Base-by-base conservation (phyloP, 768 basidiomycete genomes). In the Auricularia sp. region DNA sequence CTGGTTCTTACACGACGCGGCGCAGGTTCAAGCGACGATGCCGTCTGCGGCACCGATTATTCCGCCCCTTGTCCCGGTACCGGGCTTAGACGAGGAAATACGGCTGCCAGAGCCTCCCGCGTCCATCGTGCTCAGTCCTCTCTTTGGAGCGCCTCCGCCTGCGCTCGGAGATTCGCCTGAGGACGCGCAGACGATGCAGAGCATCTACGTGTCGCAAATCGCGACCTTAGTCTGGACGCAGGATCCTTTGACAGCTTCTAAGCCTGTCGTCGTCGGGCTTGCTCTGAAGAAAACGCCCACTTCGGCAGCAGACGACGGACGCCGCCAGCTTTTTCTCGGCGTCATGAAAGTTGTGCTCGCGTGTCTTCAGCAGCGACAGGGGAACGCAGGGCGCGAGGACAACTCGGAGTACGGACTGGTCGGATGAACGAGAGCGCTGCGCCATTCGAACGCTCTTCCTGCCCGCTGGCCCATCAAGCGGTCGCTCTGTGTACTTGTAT, bases 171-270 rank as follows among this genome's bases (percentile, higher is more conserved):
- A 88, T 2, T 81, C 87, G 1, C 85, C 89, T 0, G 83, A 85
- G 10, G 84, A 90, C 64, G 71, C 85, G 66, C 85, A 86, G 62
- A 85, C 85, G 0, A 75, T 96, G 29, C 83, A 95, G 71, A 85
- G 86, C 44, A 78, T 96, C 0, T 96, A 95, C 74, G 86, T 86
- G 0, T 79, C 86, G n/a, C 94, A 97, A 70, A 86, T 93, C 56
- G 90, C 93, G 0, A 92, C 92, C 0, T 79, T 95, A 35, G 73
- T 94, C 5, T 97, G 94, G 90, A 78, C 80, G 0, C n/a, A 47
- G 4, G 71, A 68, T 63, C 16, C 36, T 69, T 4, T 33, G 24
- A 70, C 82, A 63, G 79, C 80, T 63, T 72, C 75, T n/a, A 72
- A 79, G 54, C 83, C 82, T 45, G 83, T 95, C 6, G 77, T 95